Base-by-base conservation (phyloP, 164 flowering plant genomes). In the Euptelea pleiosperma region DNA sequence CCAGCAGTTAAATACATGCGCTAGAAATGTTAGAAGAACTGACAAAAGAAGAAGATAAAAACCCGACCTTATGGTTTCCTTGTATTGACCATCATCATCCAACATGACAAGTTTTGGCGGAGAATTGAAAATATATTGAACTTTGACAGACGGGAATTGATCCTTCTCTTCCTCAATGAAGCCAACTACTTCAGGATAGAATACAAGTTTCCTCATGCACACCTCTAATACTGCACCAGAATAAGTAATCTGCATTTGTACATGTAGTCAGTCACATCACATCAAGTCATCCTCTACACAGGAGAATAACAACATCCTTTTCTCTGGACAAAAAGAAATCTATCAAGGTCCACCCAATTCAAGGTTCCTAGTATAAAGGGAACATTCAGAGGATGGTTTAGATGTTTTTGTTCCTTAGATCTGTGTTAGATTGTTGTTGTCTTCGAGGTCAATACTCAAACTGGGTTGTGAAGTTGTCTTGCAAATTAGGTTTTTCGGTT, bases 141-240 rank as follows among this genome's bases (percentile, higher is more conserved):
- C 81, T 77, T 75, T 86, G 50, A 90, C 18, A 19, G 71, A 71
- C 31, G 88, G 89, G 58, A 88, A 88, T 62, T 75, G 75, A 52
- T 88, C 88, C 71, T 84, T 86, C 73, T 87, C 93, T 60, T 90
- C 97, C 72, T 90, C 96, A 40, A 87, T 84, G 61, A 90, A 87
- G 31, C 82, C 79, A 48, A 90, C 95, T 64, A 90, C 67, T 69
- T 90, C 96, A 31, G 96, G 97, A 77, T 90, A 91, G 71, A 87
- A 88, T 15, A 88, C 94, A 61, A 91, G 81, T 66, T 91, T 91
- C 74, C 98, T 86, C 89, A 82, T 82, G 78, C 98, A 91, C 22
- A 84, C 96, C 75, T 91, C 91, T 63, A 91, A 55, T 40, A 84
- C 37, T 15, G 94, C 93, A 46, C 93, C 93, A 31, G 91, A 75